Percentiles rank a stretch among this genome's conserved stretches.
phyloP scores from a whole-genome alignment of 305 asterid species.

The Rubia peregrina region DNA sequence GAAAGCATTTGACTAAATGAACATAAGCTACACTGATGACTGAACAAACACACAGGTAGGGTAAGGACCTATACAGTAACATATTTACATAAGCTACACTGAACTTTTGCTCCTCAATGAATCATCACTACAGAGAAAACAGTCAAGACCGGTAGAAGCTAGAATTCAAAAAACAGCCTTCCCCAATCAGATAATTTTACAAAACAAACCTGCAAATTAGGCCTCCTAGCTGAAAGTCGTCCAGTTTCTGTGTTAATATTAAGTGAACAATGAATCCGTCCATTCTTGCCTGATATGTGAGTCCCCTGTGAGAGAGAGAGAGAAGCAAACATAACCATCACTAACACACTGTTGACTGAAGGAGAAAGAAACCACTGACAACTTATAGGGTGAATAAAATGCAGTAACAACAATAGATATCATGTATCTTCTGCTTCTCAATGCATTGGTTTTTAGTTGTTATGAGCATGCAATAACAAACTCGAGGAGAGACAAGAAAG shows the following conservation, averaged over 20 bases:
- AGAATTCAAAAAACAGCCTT: constrained; percentile 4
- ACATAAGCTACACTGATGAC: background rate
- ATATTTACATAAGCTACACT: background rate
- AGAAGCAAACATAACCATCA: constrained; percentile 9
- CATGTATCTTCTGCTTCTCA: background rate
- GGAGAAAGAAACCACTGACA: background rate
- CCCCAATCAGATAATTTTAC: background rate
- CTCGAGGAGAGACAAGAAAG: background rate
- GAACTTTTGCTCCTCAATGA: too few species aligned
- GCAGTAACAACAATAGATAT: background rate
- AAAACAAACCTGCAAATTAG: constrained; percentile 86
- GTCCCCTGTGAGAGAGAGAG: constrained; percentile 47
- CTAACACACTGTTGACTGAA: background rate
- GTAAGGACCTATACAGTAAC: background rate
- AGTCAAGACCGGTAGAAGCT: background rate
- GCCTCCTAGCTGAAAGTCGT: constrained; percentile 93
- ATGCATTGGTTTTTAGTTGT: background rate
- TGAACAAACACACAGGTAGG: background rate
- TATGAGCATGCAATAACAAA: background rate
- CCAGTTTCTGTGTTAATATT: constrained; percentile 99
- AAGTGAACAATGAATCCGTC: constrained; percentile 91
- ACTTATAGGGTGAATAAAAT: background rate
- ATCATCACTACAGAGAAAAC: too few species aligned
- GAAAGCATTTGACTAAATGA: background rate
- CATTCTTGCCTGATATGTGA: constrained; percentile 73